Evolutionary conservation across 2,329 filamentous ascomycete genomes (phyloP).

Genomic region (Verticillium albo-atrum): DNA sequence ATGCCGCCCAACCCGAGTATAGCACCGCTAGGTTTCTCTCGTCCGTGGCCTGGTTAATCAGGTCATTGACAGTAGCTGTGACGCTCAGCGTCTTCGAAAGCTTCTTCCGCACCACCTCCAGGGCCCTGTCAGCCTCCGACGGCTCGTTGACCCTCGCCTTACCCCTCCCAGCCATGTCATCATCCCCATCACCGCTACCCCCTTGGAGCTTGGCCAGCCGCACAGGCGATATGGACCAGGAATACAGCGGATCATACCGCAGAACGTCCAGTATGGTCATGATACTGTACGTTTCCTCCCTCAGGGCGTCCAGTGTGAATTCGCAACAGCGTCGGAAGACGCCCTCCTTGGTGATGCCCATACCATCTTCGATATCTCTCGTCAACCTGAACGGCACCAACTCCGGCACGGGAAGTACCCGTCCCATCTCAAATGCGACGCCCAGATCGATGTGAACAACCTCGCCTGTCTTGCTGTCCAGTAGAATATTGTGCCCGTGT

Average conservation of each 20-base stretch:
- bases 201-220: slow-evolving; percentile 58
- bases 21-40: slow-evolving; percentile 87
- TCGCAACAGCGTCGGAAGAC: slow-evolving; percentile 98
- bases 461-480: slow-evolving; percentile 86
- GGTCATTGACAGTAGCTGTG: slow-evolving; percentile 89
- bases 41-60: slow-evolving; percentile 94
- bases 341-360: slow-evolving; percentile 93
- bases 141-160: slow-evolving; percentile 44
- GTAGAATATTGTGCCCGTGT: slow-evolving; percentile 93
- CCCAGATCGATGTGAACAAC: slow-evolving; percentile 96
- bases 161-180: slow-evolving; percentile 24
- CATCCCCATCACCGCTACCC: slow-evolving; percentile 9
- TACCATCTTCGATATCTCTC: slow-evolving; percentile 90
- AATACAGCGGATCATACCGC: slow-evolving; percentile 96
- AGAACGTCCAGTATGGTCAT: slow-evolving; percentile 98
- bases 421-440: slow-evolving; percentile 93
- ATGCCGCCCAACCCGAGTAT: slow-evolving; percentile 61
- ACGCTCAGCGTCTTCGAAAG: slow-evolving; percentile 90
- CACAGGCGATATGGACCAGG: slow-evolving; percentile 81
- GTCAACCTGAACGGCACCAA: slow-evolving; percentile 94
- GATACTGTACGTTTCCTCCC: slow-evolving; percentile 94
- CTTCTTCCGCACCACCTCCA: slow-evolving; percentile 95
- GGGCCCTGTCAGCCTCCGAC: slow-evolving; percentile 80
- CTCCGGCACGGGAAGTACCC: slow-evolving; percentile 92
- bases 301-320: slow-evolving; percentile 89